Evolutionary conservation across 495 filamentous ascomycete species (phyloP).

Genomic region (Podospora tetraspora): DNA sequence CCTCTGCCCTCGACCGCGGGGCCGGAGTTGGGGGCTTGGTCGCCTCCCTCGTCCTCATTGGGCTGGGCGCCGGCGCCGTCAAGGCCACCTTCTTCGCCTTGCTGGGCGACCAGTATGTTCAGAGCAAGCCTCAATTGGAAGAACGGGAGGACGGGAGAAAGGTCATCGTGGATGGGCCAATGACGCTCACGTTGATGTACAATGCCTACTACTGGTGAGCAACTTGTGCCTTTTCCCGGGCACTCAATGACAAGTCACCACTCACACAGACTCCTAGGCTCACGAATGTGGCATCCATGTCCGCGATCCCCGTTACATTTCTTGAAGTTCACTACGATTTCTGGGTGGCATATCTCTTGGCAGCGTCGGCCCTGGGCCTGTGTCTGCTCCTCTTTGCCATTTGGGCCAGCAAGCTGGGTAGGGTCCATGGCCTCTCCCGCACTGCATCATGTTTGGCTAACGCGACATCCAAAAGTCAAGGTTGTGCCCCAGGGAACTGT

Average conservation of each 20-base stretch:
- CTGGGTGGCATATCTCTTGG: constrained; percentile 44
- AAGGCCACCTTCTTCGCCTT: constrained; percentile 49
- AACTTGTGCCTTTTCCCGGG: not conserved
- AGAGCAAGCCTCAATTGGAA: constrained; percentile 28
- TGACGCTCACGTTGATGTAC: constrained; percentile 47
- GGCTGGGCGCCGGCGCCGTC: constrained; percentile 48
- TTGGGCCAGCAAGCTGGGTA: constrained; percentile 24
- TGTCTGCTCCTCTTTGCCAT: constrained; percentile 32
- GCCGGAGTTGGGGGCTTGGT: constrained; percentile 38
- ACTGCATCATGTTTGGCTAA: constrained; percentile 20
- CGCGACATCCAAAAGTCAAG: constrained; percentile 32
- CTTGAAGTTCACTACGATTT: constrained; percentile 45
- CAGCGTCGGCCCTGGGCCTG: constrained; percentile 39
- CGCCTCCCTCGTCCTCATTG: constrained; percentile 41
- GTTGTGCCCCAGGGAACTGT: constrained; percentile 38
- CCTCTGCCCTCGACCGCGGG: constrained; percentile 43
- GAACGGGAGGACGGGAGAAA: constrained; percentile 34
- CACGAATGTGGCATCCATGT: constrained; percentile 47
- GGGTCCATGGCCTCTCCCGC: not conserved
- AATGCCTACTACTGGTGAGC: constrained; percentile 50
- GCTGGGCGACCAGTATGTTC: constrained; percentile 45
- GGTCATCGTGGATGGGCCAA: constrained; percentile 38
- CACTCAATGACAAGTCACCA: not conserved
- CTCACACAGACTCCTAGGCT: constrained; percentile 20
- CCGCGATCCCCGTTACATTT: constrained; percentile 41